Base-by-base conservation (phyloP, 2,329 filamentous ascomycete genomes). In the Ophiognomonia clavigignenti-juglandacearum region DNA sequence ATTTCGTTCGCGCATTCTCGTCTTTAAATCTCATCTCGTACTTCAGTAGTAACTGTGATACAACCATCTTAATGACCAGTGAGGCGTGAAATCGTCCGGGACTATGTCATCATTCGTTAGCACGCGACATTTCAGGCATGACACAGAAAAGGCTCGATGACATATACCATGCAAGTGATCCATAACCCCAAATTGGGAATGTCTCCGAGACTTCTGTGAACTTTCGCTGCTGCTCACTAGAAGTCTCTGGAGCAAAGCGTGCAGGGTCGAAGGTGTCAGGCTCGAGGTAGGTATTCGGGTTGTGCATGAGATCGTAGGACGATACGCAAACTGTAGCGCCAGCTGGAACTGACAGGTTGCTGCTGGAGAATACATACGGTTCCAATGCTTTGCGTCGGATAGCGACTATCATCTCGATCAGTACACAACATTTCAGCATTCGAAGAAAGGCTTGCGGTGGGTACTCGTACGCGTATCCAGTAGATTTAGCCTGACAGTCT, bases 121-220 rank as follows among this genome's bases (percentile, higher is more conserved):
- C n/a, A n/a, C n/a, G n/a, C n/a, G n/a, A n/a, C n/a, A n/a, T n/a
- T n/a, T n/a, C n/a, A n/a, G n/a, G n/a, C n/a, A n/a, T n/a, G n/a
- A n/a, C n/a, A n/a, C n/a, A n/a, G n/a, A n/a, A n/a, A n/a, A n/a
- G n/a, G n/a, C n/a, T n/a, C n/a, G n/a, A n/a, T n/a, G n/a, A n/a
- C n/a, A n/a, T n/a, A n/a, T n/a, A n/a, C 26, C 39, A 41, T 41
- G 39, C 39, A 10, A 41, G 39, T 14, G 39, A 41, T 23, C 39
- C 39, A 32, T 41, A 41, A n/a, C 39, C 39, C 26, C 39, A 41
- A 8, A 41, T 26, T 8, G 39, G 39, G 20, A 41, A 41, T 31
- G n/a, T 41, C 26, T 41, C 39, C 2, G 39, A 41, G 0, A 41
- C 19, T 13, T 41, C 26, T 31, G 26, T 41, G 26, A 41, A 41